Evolutionary conservation across 2,329 filamentous ascomycete genomes (phyloP), one percentile per base, ranked within the genome.

Genomic region (Talaromyces sp.): DNA sequence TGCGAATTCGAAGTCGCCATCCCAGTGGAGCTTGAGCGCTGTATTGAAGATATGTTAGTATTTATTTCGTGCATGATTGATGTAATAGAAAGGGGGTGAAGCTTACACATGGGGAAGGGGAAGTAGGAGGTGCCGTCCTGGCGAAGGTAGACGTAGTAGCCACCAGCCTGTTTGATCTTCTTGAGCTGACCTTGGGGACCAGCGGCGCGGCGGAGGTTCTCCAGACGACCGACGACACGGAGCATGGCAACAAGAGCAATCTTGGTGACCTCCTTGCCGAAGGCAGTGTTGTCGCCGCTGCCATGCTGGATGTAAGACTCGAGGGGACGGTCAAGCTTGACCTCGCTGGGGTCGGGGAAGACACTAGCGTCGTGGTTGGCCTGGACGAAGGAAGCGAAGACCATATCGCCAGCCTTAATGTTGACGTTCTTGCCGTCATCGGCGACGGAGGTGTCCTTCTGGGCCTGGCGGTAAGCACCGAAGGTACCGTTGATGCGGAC

Each of bases 111-210:
- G 16, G 78, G 78, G 67, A 80, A 84, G 19, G 80, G 75, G 55
- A 76, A 82, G 60, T 78, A 80, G 17, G 74, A 75, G 14, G 84
- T 82, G 75, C 86, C 85, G 64, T 90, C 85, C 70, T 87, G 83
- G 33, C 82, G 80, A 77, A 90, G 75, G 67, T 89, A 90, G 6
- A 82, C 73, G 9, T 76, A 82, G 67, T 80, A 81, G 0, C 82
- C 83, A 0, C 79, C 82, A 0, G 77, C 74, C 8, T 78, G 76
- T 0, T 76, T 71, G 2, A 90, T 77, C 75, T 83, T 87, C 77
- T 89, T 89, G 58, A 91, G 68, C 65, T 84, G 74, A 0, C 88
- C 88, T 70, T 88, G 84, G 0, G 81, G 73, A 0, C 88, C 88
- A 0, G 82, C 75, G 0, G 83, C 85, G 27, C 85, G 78, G 5